phyloP scores from a whole-genome alignment of 1,284 basidiomycete genomes.

The Naganishia albida region DNA sequence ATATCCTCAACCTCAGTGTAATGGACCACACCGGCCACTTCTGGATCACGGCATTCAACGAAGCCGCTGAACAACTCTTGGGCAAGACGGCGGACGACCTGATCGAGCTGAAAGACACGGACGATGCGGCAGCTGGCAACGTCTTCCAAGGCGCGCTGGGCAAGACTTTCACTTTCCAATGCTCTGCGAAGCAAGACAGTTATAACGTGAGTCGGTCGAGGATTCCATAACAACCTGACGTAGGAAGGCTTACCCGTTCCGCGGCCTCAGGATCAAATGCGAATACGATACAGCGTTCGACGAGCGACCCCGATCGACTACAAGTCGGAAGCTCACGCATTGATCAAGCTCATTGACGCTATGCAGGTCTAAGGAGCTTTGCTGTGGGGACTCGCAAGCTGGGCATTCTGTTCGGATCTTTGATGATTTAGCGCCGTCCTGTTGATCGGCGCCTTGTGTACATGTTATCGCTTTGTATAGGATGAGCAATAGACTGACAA shows the following conservation, averaged over 20 bases:
- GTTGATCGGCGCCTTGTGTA: not conserved
- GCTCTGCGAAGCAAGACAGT: constrained; percentile 82
- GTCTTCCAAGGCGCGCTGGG: constrained; percentile 69
- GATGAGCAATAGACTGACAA: not conserved
- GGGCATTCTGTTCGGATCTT: too few relatives aligned
- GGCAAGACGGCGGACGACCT: constrained; percentile 80
- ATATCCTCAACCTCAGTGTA: constrained; percentile 84
- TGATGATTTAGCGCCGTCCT: not conserved
- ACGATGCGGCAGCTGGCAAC: constrained; percentile 36
- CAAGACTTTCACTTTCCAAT: constrained; percentile 77
- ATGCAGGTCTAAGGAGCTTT: constrained; percentile 19
- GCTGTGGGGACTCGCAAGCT: not conserved
- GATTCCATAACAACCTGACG: not conserved
- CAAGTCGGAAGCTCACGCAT: constrained; percentile 65
- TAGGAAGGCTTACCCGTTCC: not conserved
- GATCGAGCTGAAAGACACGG: constrained; percentile 66
- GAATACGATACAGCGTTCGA: constrained; percentile 78
- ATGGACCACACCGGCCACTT: constrained; percentile 84
- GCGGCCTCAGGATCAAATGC: constrained; percentile 65
- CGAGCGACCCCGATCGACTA: constrained; percentile 70
- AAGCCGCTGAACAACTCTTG: constrained; percentile 76
- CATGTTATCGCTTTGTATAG: constrained; percentile 18
- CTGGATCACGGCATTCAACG: constrained; percentile 97
- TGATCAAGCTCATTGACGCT: constrained; percentile 59
- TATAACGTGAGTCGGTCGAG: constrained; percentile 66